phyloP scores from a whole-genome alignment of 257 asterid species.

The Ilex aquifolium region DNA sequence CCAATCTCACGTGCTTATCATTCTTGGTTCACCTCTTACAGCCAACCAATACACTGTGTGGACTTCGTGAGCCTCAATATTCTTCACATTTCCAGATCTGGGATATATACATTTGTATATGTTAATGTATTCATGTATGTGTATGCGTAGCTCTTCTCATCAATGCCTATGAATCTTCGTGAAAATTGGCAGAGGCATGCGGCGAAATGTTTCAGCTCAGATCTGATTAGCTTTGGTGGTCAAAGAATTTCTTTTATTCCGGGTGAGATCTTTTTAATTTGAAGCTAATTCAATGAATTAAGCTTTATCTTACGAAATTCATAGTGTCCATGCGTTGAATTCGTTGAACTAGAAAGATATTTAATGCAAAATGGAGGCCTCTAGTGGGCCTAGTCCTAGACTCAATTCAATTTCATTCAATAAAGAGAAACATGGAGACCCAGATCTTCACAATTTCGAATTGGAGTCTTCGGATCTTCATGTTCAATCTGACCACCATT shows the following conservation, averaged over 20 bases:
- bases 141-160: too few relatives aligned
- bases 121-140: too few relatives aligned
- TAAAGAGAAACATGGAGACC: conserved; percentile 34
- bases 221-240: conserved; percentile 18
- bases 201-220: conserved; percentile 16
- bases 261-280: neutral
- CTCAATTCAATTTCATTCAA: conserved; percentile 20
- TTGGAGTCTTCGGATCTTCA: conserved; percentile 27
- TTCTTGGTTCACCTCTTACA: too few relatives aligned
- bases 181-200: conserved; percentile 15
- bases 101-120: too few relatives aligned
- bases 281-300: neutral
- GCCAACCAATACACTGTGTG: too few relatives aligned
- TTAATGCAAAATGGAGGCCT: conserved; percentile 44
- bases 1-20: too few relatives aligned
- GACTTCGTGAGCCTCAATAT: too few relatives aligned
- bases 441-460: conserved; percentile 32
- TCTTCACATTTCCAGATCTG: too few relatives aligned
- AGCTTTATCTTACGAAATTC: neutral
- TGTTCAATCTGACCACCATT: conserved; percentile 33
- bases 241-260: neutral
- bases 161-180: conserved; percentile 3
- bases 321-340: conserved; percentile 3
- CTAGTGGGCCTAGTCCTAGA: conserved; percentile 51
- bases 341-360: neutral